Conservation (phyloP, 768 basidiomycete genomes). For the Amanita muscaria region DNA sequence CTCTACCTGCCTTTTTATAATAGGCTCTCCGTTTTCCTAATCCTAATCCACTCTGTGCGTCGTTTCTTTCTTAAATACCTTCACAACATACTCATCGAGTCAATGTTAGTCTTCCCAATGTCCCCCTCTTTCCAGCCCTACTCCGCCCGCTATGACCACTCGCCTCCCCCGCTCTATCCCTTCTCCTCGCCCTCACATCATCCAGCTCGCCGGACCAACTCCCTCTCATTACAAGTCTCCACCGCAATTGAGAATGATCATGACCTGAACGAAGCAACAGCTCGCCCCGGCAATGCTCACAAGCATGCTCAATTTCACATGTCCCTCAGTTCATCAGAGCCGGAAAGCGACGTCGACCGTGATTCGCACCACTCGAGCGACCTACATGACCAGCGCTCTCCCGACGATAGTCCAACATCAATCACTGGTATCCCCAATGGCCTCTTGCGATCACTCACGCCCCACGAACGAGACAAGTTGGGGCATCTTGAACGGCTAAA, state of each 20-base stretch:
- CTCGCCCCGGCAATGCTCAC: slow-evolving; percentile 40
- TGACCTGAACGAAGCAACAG: slow-evolving; percentile 39
- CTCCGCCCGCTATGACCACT: background rate
- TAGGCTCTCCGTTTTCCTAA: slow-evolving; percentile 6
- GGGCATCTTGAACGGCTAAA: slow-evolving; percentile 78
- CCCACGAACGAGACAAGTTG: slow-evolving; percentile 59
- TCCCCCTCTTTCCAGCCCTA: background rate
- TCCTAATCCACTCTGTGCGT: slow-evolving; percentile 2
- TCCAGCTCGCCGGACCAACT: slow-evolving; percentile 11
- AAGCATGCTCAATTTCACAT: slow-evolving; percentile 34
- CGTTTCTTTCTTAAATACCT: background rate
- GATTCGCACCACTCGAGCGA: slow-evolving; percentile 10
- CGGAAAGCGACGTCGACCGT: background rate
- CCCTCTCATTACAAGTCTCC: slow-evolving; percentile 27
- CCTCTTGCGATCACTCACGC: slow-evolving; percentile 49
- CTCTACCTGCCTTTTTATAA: slow-evolving; percentile 4
- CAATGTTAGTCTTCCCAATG: slow-evolving; percentile 2
- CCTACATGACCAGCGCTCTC: background rate
- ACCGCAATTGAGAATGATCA: slow-evolving; percentile 32
- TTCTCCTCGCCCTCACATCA: slow-evolving; percentile 17
- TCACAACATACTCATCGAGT: background rate
- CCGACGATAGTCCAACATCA: slow-evolving; percentile 7
- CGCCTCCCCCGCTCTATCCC: slow-evolving; percentile 12
- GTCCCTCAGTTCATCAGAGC: background rate
- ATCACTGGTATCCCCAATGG: slow-evolving; percentile 26